Evolutionary conservation across 129 eudicot species (phyloP).

Genomic region (Pittosporum tobira): DNA sequence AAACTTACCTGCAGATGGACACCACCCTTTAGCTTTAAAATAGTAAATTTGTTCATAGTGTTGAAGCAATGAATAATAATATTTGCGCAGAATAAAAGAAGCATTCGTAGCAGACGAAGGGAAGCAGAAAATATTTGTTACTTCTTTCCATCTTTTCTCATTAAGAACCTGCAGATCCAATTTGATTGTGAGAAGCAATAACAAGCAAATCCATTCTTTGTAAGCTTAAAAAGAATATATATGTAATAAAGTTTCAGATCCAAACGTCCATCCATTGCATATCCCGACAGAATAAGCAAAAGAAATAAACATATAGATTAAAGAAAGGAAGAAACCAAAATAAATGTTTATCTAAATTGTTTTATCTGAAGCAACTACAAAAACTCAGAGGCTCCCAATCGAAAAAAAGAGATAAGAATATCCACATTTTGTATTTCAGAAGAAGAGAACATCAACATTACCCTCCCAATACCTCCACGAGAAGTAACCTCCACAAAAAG

Average conservation of each 20-base stretch:
- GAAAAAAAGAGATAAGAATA: conserved; percentile 4
- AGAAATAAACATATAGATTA: not conserved
- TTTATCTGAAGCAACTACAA: too few relatives aligned
- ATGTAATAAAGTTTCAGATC: not conserved
- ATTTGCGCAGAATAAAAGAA: conserved; percentile 77
- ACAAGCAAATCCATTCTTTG: conserved; percentile 3
- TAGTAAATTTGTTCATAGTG: conserved; percentile 86
- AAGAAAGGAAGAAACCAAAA: not conserved
- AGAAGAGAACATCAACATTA: conserved; percentile 14
- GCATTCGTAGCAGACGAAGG: conserved; percentile 98
- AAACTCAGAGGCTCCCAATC: not conserved
- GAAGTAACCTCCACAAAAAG: conserved; percentile 83
- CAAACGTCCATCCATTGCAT: not conserved
- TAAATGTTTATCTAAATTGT: too few relatives aligned
- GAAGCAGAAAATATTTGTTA: conserved; percentile 59
- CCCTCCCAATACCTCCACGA: conserved; percentile 83
- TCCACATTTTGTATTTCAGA: not conserved
- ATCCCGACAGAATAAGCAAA: not conserved
- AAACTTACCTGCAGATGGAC: conserved; percentile 51
- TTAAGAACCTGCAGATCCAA: conserved; percentile 43
- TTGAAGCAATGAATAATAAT: conserved; percentile 62
- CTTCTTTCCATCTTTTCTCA: conserved; percentile 91
- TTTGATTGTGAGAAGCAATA: not conserved
- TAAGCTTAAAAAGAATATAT: not conserved
- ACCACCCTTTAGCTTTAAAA: conserved; percentile 63